phyloP scores from a whole-genome alignment of 805 yeast genomes.

The Candida dendrica region DNA sequence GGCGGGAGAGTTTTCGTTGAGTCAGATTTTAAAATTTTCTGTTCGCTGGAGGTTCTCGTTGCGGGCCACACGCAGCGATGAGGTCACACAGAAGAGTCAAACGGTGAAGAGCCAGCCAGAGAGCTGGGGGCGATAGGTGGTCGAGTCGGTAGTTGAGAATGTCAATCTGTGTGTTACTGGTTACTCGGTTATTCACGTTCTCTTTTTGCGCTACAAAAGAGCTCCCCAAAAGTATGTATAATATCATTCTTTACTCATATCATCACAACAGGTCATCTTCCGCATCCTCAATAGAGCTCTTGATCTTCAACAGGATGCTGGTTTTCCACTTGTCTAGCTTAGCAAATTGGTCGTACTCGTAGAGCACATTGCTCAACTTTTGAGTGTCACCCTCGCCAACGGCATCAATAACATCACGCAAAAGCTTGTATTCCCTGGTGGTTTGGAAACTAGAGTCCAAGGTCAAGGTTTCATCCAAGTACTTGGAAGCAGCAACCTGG shows the following conservation, averaged over 20 bases:
- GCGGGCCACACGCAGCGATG: no score
- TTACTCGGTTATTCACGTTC: no score
- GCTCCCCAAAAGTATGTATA: no score
- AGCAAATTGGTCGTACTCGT: conserved; percentile 78
- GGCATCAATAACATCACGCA: conserved; percentile 62
- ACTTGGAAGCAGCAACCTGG: conserved; percentile 74
- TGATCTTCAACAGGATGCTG: conserved; percentile 72
- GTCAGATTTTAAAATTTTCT: no score
- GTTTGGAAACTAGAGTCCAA: conserved; percentile 74
- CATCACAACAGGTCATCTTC: conserved; percentile 52
- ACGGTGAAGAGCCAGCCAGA: no score
- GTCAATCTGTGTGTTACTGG: no score
- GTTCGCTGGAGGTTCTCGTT: no score
- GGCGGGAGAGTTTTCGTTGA: no score
- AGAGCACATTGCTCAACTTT: conserved; percentile 63
- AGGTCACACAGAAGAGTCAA: no score
- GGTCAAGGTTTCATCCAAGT: conserved; percentile 51
- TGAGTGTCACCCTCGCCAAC: conserved; percentile 77
- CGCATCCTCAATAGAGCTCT: conserved; percentile 60
- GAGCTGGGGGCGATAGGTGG: no score
- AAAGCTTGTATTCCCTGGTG: conserved; percentile 69
- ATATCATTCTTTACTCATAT: neutral
- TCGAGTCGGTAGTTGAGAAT: no score
- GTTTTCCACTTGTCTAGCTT: conserved; percentile 92
- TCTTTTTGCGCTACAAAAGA: no score